Evolutionary conservation across 805 yeast species (phyloP), one percentile per base, ranked within the genome.

Genomic region (Maudiozyma barnettii): DNA sequence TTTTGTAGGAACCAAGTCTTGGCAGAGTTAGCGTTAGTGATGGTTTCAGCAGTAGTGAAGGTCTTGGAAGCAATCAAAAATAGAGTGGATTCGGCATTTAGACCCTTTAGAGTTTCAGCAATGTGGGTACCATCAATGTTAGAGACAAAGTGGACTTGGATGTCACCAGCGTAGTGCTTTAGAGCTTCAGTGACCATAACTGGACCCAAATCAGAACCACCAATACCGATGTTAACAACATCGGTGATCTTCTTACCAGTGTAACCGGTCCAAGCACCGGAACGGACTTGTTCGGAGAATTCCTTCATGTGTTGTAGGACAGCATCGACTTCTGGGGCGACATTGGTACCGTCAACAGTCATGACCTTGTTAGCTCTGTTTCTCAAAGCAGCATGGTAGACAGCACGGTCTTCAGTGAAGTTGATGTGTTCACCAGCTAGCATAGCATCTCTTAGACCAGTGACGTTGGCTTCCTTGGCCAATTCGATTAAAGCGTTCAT

Each of bases 101-200:
- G 75, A 47, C 65, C 65, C 69, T 85, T 86, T 66, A 93, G 73
- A 50, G 88, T 78, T 61, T 91, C 99, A 53, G 95, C 93, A 67
- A 91, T 76, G 72, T 90, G 96, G 49, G 99, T 93, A 67, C 99
- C 99, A 67, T 93, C 99, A 64, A 93, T 91, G 79, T 93, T 93
- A 57, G 98, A 91, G 52, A 93, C 99, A 70, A 90, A 93, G 73
- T 91, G 95, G 45, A 80, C 95, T 54, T 74, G 70, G 59, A 93
- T 74, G 54, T 80, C 82, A 58, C 84, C 77, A 51, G 84, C 71
- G 70, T 91, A 93, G 57, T 86, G 83, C 76, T 91, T 93, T 66
- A 93, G 78, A 39, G 99, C 97, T 74, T 93, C 98, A 52, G 97
- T 88, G 60, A 93, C 98, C 99, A 93, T 93, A 46, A 93, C 98